Conservation (phyloP, 768 basidiomycete genomes). For the Termitomyces sp. region DNA sequence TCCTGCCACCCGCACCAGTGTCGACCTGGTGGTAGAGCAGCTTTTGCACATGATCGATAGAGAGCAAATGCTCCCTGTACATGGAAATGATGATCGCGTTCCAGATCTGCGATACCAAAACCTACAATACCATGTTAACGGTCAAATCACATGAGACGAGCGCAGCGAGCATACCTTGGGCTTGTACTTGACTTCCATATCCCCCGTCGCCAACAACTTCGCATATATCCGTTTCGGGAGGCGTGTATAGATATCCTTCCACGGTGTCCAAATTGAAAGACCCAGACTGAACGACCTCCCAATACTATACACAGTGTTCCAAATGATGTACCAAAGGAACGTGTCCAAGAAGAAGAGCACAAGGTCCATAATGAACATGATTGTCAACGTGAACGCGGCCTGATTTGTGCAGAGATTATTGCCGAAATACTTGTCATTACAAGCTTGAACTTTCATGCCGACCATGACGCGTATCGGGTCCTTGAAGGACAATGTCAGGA, state of each 20-base stretch:
- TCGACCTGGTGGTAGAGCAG: conserved; percentile 97
- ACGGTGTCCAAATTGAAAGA: conserved; percentile 98
- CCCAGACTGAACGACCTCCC: conserved; percentile 86
- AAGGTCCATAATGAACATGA: conserved; percentile 99
- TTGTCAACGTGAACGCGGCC: conserved; percentile 89
- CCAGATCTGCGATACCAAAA: conserved; percentile 98
- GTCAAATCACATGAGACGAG: not conserved
- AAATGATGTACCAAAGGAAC: conserved; percentile 99
- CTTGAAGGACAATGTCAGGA: conserved; percentile 91
- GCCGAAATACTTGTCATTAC: conserved; percentile 85
- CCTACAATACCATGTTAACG: conserved; percentile 37
- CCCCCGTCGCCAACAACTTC: conserved; percentile 87
- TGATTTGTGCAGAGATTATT: conserved; percentile 84
- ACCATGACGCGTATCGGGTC: conserved; percentile 95
- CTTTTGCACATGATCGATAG: conserved; percentile 98
- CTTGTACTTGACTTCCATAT: conserved; percentile 99
- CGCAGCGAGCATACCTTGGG: conserved; percentile 70
- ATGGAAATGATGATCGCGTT: conserved; percentile 99
- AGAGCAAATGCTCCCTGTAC: conserved; percentile 98
- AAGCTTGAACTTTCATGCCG: conserved; percentile 92
- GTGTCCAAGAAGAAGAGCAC: conserved; percentile 98
- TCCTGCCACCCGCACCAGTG: conserved; percentile 69
- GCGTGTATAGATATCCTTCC: conserved; percentile 95
- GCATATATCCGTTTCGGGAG: conserved; percentile 96
- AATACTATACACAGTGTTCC: conserved; percentile 95